Percentiles rank a stretch among this genome's conserved stretches.
Evolutionary conservation across 169 alveolate genomes (phyloP).

Genomic region (Plasmodium vivax): DNA sequence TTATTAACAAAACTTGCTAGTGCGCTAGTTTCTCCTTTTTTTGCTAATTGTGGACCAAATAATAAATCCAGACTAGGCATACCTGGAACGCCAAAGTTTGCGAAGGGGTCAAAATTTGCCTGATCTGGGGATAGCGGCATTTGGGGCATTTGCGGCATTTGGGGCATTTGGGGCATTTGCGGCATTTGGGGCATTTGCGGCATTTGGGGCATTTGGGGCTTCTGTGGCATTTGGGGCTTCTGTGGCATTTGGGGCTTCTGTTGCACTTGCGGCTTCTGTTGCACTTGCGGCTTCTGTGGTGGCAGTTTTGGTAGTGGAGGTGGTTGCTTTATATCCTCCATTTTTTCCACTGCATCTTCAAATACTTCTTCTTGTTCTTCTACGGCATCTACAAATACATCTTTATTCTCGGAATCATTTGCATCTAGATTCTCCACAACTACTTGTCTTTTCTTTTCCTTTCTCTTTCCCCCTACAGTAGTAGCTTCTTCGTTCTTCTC

Average conservation of each 20-base stretch:
- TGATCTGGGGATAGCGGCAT: background rate
- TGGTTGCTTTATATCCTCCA: background rate
- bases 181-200: too few species aligned
- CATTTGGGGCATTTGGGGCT: too few species aligned
- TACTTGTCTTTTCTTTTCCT: background rate
- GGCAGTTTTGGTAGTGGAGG: background rate
- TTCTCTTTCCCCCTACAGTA: background rate
- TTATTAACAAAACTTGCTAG: background rate
- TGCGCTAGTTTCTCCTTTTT: background rate
- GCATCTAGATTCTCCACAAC: background rate
- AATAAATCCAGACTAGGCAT: background rate
- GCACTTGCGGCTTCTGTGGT: background rate
- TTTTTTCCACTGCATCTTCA: background rate
- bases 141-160: background rate
- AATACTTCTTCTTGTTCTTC: constrained; percentile 4
- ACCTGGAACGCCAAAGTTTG: background rate
- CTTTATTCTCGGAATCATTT: background rate
- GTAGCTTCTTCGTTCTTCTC: background rate
- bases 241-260: background rate
- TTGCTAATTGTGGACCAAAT: background rate
- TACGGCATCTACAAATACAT: background rate
- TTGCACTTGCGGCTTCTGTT: background rate
- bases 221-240: too few species aligned
- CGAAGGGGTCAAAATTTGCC: background rate
- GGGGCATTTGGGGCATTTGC: background rate